Evolutionary conservation across 805 yeast genomes (phyloP), one percentile per base, ranked within the genome.

Genomic region (Starmerella potacharoeniae): DNA sequence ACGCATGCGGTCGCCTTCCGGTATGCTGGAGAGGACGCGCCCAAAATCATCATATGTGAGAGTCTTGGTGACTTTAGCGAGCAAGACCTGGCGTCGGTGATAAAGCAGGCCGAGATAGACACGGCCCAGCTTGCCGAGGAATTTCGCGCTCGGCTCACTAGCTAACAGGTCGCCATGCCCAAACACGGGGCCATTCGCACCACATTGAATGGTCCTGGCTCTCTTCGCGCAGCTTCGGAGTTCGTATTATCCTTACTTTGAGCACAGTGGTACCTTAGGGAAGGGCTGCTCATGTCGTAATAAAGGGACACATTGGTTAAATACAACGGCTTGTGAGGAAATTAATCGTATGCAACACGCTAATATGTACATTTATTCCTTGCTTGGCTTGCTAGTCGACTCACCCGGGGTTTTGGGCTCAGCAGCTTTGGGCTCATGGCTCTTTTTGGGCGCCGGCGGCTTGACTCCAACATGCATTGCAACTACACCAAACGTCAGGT

Each of bases 391-490:
- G 35, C 11, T 33, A 33, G 35, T 33, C 35, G 35, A 8, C 35
- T 33, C 35, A 10, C 22, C 22, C 3, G 22, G 3, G 35, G 35
- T 33, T 33, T 33, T 11, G 35, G 41, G 5, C 41, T 37, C n/a
- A 4, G 8, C 41, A 11, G 8, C 17, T 37, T 13, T 7, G 8
- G 41, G 17, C 29, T 5, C 43, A 8, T 29, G 41, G 17, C 29
- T 5, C 43, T 5, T 29, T 29, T 16, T 11, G 7, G 22, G 6
- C 13, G 45, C 53, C 10, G 55, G 57, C 60, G 87, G 75, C 72
- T 93, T 93, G 54, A 93, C 86, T 64, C 97, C 98, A 69, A 89
- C 81, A 68, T 93, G 98, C 61, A 93, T 89, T 52, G 96, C 91
- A 53, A 97, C 95, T 54, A 89, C 84, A 58, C 98, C 98, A 69